A percentile compares a stretch with the other conserved stretches of the same genome.
Conservation (phyloP, 2,329 filamentous ascomycete species). For the Chaetoscypha palmicola region DNA sequence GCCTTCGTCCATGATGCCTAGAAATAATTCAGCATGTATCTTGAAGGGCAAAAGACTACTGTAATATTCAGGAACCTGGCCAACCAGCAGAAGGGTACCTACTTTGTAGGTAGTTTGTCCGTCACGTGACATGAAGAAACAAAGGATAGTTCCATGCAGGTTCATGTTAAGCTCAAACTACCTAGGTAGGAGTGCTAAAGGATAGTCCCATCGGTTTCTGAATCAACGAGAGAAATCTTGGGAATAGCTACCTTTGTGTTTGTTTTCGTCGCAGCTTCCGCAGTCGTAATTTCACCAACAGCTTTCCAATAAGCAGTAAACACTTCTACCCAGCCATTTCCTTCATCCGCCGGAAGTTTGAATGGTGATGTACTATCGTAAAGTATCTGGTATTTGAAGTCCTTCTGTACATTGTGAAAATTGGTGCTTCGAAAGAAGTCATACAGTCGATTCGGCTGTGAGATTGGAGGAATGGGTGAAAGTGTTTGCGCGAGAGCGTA, state of each 20-base stretch:
- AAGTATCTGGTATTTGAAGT: constrained; percentile 65
- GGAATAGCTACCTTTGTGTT: constrained; percentile 24
- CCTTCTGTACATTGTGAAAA: constrained; percentile 49
- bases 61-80: too few relatives aligned
- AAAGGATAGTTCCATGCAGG: too few relatives aligned
- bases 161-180: too few relatives aligned
- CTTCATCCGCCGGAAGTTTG: constrained; percentile 46
- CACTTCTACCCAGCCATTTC: constrained; percentile 78
- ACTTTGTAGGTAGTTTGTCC: too few relatives aligned
- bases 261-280: constrained; percentile 43
- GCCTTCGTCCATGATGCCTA: constrained; percentile 59
- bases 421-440: constrained; percentile 68
- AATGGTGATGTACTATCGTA: constrained; percentile 44
- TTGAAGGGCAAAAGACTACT: too few relatives aligned
- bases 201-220: too few relatives aligned
- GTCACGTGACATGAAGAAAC: too few relatives aligned
- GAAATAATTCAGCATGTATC: too few relatives aligned
- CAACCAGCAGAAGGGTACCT: too few relatives aligned
- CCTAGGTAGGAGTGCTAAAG: too few relatives aligned
- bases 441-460: constrained; percentile 58
- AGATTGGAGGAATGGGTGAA: constrained; percentile 57
- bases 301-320: constrained; percentile 81
- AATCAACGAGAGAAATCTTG: too few relatives aligned
- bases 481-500: constrained; percentile 68
- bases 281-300: constrained; percentile 62